phyloP scores from a whole-genome alignment of 441 rosid genomes.

The Manihot esculenta region DNA sequence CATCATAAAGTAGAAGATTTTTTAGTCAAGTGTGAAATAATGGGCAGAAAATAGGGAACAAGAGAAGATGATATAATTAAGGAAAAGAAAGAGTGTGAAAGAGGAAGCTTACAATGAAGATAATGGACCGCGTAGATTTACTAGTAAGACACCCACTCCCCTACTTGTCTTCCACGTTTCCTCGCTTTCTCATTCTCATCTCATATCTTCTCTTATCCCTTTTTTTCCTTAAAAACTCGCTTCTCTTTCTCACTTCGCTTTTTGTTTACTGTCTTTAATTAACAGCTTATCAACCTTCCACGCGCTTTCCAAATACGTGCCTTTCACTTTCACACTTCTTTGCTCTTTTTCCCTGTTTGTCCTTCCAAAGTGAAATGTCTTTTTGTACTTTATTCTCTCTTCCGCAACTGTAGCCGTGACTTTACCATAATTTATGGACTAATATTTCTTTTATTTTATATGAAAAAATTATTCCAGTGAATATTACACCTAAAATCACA shows the following conservation, averaged over 20 bases:
- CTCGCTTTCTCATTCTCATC: neutral
- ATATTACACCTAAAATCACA: too few relatives aligned
- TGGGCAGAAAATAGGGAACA: too few relatives aligned
- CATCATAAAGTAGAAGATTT: too few relatives aligned
- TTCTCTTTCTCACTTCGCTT: neutral
- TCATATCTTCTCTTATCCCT: neutral
- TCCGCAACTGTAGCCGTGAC: too few relatives aligned
- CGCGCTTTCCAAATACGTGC: conserved; percentile 6
- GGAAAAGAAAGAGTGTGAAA: conserved; percentile 19
- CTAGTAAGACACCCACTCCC: neutral
- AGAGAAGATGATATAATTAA: too few relatives aligned
- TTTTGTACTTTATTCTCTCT: too few relatives aligned
- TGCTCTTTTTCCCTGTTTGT: too few relatives aligned
- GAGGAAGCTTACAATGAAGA: conserved; percentile 15
- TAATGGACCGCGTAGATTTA: conserved; percentile 21
- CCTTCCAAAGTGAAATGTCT: too few relatives aligned
- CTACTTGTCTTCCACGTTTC: conserved; percentile 8
- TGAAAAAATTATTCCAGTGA: too few relatives aligned
- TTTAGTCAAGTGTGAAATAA: too few relatives aligned
- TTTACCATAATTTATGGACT: too few relatives aligned
- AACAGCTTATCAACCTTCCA: neutral
- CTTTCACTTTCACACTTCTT: neutral
- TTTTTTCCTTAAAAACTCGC: neutral
- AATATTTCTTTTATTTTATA: too few relatives aligned
- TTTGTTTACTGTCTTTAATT: neutral